Base-by-base conservation (phyloP, 2,329 filamentous ascomycete genomes). In the Arachnopeziza araneosa region DNA sequence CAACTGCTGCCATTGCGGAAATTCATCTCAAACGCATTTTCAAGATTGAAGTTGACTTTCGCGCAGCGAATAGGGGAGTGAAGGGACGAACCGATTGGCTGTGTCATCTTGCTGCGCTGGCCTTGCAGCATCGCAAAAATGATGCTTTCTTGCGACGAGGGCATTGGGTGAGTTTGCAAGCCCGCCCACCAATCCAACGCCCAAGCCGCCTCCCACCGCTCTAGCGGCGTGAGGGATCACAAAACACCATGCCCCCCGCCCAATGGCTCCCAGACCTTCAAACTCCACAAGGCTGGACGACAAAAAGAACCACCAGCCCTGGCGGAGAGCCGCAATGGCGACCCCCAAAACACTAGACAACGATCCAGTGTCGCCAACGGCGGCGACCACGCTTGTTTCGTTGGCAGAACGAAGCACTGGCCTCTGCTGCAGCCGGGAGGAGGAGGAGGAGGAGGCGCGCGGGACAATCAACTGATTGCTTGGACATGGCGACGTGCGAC, bases 81-180 rank as follows among this genome's bases (percentile, higher is more conserved):
- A 49, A 50, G 23, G 19, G 24, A 23, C 44, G 19, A 49, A n/a
- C 7, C 32, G 51, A 58, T 58, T 54, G 50, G 56, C 56, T 53
- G 24, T 19, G 24, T 9, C 19, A n/a, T 19, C n/a, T 53, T 60
- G 54, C 54, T 60, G 24, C 57, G 58, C 54, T 57, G 58, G 58
- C 58, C 58, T 57, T 60, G 58, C 58, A 60, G 58, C 53, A 17
- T 22, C n/a, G 23, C 21, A 23, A 50, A 21, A n/a, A 44, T 53
- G 21, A 23, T 22, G 12, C 30, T 21, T 36, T 50, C 22, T 21
- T 17, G 52, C 26, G 23, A 22, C 14, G 23, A 24, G 22, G 23
- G 32, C 36, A 54, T 55, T 54, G 53, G 52, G 26, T 24, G 32
- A 24, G 26, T 26, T 24, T 50, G 19, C 2, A 30, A 30, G 17